Percentiles rank a stretch among this genome's conserved stretches.
These are phyloP conservation scores for Microbotryomycetes sp. DNA, from an alignment of 1,284 basidiomycete genomes.

Conservation along the genomic window DNA sequence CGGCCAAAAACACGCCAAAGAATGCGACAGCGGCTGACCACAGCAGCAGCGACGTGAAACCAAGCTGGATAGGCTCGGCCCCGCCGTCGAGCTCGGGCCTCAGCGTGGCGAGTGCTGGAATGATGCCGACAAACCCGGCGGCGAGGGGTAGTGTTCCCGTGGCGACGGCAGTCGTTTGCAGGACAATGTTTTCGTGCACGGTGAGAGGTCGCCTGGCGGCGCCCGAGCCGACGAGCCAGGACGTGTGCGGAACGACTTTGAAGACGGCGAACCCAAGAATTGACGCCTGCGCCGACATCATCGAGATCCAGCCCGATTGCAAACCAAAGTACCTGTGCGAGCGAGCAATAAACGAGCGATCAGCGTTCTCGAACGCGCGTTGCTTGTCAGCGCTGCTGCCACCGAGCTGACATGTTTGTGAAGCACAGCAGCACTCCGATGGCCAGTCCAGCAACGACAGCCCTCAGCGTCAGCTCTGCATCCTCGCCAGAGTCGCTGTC, in stretches of 20 bases:
- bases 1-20: conserved; percentile 91
- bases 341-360: background rate
- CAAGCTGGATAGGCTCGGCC: conserved; percentile 62
- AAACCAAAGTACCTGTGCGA: conserved; percentile 58
- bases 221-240: conserved; percentile 35
- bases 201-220: conserved; percentile 51
- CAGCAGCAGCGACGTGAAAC: conserved; percentile 60
- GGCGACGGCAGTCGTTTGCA: conserved; percentile 92
- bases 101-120: conserved; percentile 79
- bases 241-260: conserved; percentile 51
- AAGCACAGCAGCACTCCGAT: conserved; percentile 68
- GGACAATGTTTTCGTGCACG: conserved; percentile 78
- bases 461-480: conserved; percentile 34
- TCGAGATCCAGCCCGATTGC: conserved; percentile 68
- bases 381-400: conserved; percentile 13
- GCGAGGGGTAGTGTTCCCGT: conserved; percentile 76
- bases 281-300: conserved; percentile 91
- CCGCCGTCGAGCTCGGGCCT: conserved; percentile 62
- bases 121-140: conserved; percentile 88
- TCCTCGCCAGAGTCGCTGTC: background rate
- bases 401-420: conserved; percentile 47
- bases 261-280: conserved; percentile 85
- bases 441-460: conserved; percentile 53
- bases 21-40: conserved; percentile 87
- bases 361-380: background rate